These are phyloP conservation scores for Calocybe cyanea DNA, from an alignment of 768 basidiomycete genomes.

Conservation along the genomic window DNA sequence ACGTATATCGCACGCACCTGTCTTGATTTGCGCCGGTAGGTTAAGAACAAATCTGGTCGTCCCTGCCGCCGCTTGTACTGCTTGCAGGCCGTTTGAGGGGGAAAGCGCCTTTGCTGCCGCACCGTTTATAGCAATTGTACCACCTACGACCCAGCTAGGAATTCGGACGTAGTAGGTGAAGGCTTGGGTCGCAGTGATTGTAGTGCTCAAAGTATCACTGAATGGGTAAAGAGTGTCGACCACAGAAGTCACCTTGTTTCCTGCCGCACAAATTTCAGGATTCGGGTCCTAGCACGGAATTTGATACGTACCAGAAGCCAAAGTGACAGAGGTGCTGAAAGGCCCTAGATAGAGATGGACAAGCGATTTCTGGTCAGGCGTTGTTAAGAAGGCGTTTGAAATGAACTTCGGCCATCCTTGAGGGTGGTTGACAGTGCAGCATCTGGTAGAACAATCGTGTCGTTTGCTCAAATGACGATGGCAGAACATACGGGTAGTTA, in stretches of 20 bases:
- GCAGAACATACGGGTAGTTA: conserved; percentile 41
- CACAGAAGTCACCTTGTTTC: conserved; percentile 34
- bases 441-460: conserved; percentile 19
- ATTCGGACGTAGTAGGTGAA: conserved; percentile 46
- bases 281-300: background rate
- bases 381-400: conserved; percentile 43
- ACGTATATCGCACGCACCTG: conserved; percentile 25
- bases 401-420: conserved; percentile 54
- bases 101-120: conserved; percentile 30
- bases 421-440: conserved; percentile 48
- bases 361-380: conserved; percentile 34
- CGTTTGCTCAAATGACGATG: background rate
- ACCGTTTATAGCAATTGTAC: conserved; percentile 41
- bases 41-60: conserved; percentile 41
- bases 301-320: conserved; percentile 30
- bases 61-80: conserved; percentile 35
- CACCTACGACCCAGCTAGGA: conserved; percentile 43
- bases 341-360: conserved; percentile 46
- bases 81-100: conserved; percentile 42
- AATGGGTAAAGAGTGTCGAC: conserved; percentile 48
- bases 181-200: conserved; percentile 33
- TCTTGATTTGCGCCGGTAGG: conserved; percentile 43
- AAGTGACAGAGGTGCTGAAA: conserved; percentile 34
- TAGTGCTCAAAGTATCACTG: conserved; percentile 39
- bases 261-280: conserved; percentile 17